Conservation (phyloP, 371 early-diverging fungal genomes). For the Entomophthora muscae region DNA sequence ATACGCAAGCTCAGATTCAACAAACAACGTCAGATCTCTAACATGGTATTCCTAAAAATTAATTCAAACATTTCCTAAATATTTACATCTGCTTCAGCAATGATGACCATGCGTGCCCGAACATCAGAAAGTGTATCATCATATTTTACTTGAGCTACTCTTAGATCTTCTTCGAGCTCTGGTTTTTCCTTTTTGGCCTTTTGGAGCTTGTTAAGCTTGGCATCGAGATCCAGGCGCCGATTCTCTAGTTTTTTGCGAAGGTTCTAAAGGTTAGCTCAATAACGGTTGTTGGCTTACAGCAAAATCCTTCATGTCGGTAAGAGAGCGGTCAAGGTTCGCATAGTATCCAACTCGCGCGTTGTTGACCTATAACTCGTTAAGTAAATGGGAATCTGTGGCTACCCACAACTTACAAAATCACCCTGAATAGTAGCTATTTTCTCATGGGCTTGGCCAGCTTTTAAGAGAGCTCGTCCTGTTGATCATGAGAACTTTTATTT, state of each 20-base stretch:
- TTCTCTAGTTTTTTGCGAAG: constrained; percentile 66
- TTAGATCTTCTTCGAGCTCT: constrained; percentile 75
- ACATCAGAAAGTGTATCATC: constrained; percentile 66
- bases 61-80: not conserved
- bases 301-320: not conserved
- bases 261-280: not conserved
- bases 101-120: constrained; percentile 35
- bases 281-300: not conserved
- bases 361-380: constrained; percentile 14
- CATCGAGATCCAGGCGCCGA: constrained; percentile 80
- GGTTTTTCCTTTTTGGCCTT: constrained; percentile 80
- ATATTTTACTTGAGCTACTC: constrained; percentile 74
- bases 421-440: constrained; percentile 36
- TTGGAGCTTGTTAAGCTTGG: constrained; percentile 67
- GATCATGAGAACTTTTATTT: not conserved
- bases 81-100: constrained; percentile 48
- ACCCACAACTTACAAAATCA: constrained; percentile 16
- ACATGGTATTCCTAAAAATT: not conserved
- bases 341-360: constrained; percentile 14
- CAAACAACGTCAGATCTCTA: not conserved
- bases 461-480: constrained; percentile 26
- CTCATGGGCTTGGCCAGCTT: constrained; percentile 42
- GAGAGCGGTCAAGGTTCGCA: not conserved
- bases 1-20: constrained; percentile 3
- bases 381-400: constrained; percentile 8